These are phyloP conservation scores for Cenococcum geophilum DNA, from an alignment of 495 filamentous ascomycete species.

Conservation along the genomic window DNA sequence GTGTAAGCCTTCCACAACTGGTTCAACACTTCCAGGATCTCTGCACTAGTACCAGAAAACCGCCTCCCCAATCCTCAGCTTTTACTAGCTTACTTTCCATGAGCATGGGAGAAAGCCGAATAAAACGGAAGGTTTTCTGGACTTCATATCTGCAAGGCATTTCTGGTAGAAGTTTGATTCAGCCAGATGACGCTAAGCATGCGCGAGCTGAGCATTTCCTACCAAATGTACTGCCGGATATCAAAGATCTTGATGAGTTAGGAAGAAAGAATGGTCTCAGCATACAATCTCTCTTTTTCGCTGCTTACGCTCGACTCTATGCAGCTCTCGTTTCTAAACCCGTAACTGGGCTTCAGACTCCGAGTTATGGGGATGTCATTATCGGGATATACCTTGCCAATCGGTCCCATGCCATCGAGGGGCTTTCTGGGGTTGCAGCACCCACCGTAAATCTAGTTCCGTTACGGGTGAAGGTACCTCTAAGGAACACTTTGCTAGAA, in stretches of 20 bases:
- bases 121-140: slow-evolving; percentile 47
- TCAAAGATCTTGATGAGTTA: slow-evolving; percentile 30
- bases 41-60: slow-evolving; percentile 28
- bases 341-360: neutral
- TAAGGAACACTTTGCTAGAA: slow-evolving; percentile 30
- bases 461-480: slow-evolving; percentile 38
- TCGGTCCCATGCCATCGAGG: slow-evolving; percentile 43
- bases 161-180: slow-evolving; percentile 11
- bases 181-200: slow-evolving; percentile 2
- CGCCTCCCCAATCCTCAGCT: slow-evolving; percentile 1
- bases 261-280: slow-evolving; percentile 40
- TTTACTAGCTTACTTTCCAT: slow-evolving; percentile 35
- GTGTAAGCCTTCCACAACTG: slow-evolving; percentile 48
- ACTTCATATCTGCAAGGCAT: slow-evolving; percentile 43
- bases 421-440: slow-evolving; percentile 36
- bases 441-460: slow-evolving; percentile 53
- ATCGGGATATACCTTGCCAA: slow-evolving; percentile 54
- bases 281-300: slow-evolving; percentile 48
- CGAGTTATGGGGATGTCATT: slow-evolving; percentile 36
- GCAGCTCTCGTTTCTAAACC: slow-evolving; percentile 23
- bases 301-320: slow-evolving; percentile 44
- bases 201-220: slow-evolving; percentile 40
- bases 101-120: slow-evolving; percentile 16
- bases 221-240: slow-evolving; percentile 28
- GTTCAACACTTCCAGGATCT: slow-evolving; percentile 42